Evolutionary conservation across 139 green algal genomes (phyloP), one percentile per base, ranked within the genome.

Genomic region (Chlamydomonas sphaeroides): DNA sequence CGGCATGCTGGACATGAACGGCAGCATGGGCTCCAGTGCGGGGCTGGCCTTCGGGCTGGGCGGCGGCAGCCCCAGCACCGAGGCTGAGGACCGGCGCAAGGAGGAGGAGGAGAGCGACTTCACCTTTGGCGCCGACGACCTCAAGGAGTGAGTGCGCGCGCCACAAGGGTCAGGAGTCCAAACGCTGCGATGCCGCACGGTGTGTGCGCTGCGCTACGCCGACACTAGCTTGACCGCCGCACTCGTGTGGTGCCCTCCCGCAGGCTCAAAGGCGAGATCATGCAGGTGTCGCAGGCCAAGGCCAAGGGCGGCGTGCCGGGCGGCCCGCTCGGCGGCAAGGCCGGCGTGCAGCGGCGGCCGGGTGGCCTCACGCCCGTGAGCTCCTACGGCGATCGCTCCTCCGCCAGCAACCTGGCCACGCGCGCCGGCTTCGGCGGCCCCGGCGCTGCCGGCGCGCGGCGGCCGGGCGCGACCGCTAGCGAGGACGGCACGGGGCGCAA

Each of bases 91-190:
- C 75, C 51, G 63, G 41, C 59, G 68, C 21, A 92, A 89, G 48
- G 85, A 91, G 61, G 84, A 88, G 68, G 89, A 91, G 77, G 86
- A 90, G 73, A 33, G 63, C 30, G 90, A 93, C 53, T 41, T 74
- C 32, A 87, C 53, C 17, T 86, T 94, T 45, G 53, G 73, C 23
- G 51, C 66, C 5, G 91, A 94, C 33, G 90, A 94, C 56, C 21
- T 72, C n/a, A 83, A 83, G 32, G 76, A 83, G 76, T 83, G 35
- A 83, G 76, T 65, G 48, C 48, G 26, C 10, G n/a, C n/a, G n/a
- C n/a, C n/a, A n/a, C n/a, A n/a, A n/a, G n/a, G n/a, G n/a, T n/a
- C n/a, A n/a, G n/a, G n/a, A n/a, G n/a, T n/a, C n/a, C n/a, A n/a
- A n/a, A n/a, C n/a, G n/a, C n/a, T n/a, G n/a, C n/a, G n/a, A n/a